Evolutionary conservation across 768 basidiomycete genomes (phyloP), one percentile per base, ranked within the genome.

Genomic region (Rhizopogon vesiculosus): DNA sequence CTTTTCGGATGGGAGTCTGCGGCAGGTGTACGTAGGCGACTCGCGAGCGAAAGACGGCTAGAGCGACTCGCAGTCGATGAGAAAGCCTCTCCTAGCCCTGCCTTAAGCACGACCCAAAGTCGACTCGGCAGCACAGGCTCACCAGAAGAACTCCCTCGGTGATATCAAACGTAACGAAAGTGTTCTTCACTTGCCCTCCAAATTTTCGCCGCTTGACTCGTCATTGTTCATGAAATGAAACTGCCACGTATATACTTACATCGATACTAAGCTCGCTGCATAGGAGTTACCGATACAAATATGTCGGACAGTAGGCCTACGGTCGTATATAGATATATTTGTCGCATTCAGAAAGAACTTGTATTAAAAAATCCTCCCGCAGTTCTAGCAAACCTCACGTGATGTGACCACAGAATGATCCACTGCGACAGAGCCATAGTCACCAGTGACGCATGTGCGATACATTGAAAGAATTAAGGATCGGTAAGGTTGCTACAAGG

Each of bases 1-100:
- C 54, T 89, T 49, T 66, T 87, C 43, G 85, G 86, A 16, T 63
- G 62, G 49, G 83, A 88, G 64, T 82, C 80, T 13, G 78, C 77
- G 0, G 77, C 77, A 12, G 82, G 74, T 16, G 61, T 54, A 13
- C 69, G 71, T 18, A 72, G 67, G 15, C 69, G 71, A 16, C 54
- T 59, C 15, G 63, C 55, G 5, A 66, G 66, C 25, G 72, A 70
- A 49, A 57, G 53, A 5, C 49, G 48, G 12, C 38, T 55, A 43
- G 43, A 46, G 42, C 19, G 46, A 19, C 35, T 38, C 35, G 53
- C 22, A 10, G 38, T 3, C 3, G 13, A 7, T 25, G 28, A 38
- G n/a, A 38, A 16, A 16, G 31, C 9, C 28, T 7, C 19, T n/a
- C 10, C 6, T 28, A 48, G n/a, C 8, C 19, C 19, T 35, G 15